Percentiles rank a stretch among this genome's conserved stretches.
Evolutionary conservation across 2,329 filamentous ascomycete species (phyloP).

Genomic region (Pseudogymnoascus sp.): DNA sequence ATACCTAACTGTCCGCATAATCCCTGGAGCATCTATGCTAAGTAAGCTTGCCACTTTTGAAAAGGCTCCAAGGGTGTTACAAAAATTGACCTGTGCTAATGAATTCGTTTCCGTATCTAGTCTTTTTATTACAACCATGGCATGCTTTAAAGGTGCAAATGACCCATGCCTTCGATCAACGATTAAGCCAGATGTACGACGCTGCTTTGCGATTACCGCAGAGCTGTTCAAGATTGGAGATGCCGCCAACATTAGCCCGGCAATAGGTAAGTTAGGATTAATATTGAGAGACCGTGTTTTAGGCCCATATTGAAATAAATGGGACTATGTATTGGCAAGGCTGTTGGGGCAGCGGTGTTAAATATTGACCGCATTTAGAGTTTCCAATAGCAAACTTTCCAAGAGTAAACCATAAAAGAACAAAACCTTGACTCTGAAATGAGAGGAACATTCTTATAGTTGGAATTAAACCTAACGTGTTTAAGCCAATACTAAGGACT

Average conservation of each 20-base stretch:
- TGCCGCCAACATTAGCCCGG: background rate
- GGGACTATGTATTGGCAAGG: background rate
- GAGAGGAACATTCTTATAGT: background rate
- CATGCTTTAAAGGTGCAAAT: conserved; percentile 1
- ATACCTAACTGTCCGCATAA: background rate
- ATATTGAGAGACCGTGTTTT: conserved; percentile 6
- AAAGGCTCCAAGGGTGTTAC: background rate
- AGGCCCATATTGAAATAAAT: background rate
- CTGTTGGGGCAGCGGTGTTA: background rate
- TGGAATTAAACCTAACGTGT: background rate
- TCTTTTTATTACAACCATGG: conserved; percentile 1
- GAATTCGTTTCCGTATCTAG: background rate
- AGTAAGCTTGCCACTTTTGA: background rate
- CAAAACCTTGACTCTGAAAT: background rate
- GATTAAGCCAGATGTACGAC: background rate
- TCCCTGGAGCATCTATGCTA: background rate
- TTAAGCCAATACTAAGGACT: background rate
- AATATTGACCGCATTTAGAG: background rate
- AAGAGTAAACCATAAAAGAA: background rate
- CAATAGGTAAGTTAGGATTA: conserved; percentile 7
- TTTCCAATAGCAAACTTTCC: background rate
- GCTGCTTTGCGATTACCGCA: conserved; percentile 2
- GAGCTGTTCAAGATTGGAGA: conserved; percentile 5
- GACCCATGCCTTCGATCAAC: background rate
- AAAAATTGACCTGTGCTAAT: background rate